Evolutionary conservation across 805 yeast genomes (phyloP).

Genomic region (Spathaspora passalidarum): DNA sequence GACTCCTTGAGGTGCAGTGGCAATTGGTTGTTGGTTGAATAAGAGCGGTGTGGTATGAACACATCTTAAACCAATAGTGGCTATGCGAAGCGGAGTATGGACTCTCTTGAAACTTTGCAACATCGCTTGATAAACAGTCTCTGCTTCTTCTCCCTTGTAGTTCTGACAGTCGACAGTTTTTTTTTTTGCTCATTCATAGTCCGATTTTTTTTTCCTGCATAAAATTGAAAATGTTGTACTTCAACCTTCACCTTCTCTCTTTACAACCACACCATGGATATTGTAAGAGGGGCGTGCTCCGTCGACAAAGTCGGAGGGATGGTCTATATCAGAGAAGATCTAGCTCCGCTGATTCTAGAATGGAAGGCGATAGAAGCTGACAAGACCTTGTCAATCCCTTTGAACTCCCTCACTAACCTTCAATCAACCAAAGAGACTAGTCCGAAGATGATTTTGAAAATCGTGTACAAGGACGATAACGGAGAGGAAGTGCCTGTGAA

Average conservation of each 20-base stretch:
- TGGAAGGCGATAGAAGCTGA: conserved; percentile 44
- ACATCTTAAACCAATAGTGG: not conserved
- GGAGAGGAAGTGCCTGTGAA: conserved; percentile 25
- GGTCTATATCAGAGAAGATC: conserved; percentile 39
- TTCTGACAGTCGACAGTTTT: not conserved
- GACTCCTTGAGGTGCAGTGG: conserved; percentile 3
- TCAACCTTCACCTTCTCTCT: not conserved
- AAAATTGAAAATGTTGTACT: not conserved
- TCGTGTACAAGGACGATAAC: conserved; percentile 42
- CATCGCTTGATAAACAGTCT: not conserved
- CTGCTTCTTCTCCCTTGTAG: not conserved
- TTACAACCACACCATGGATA: conserved; percentile 13
- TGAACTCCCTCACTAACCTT: conserved; percentile 38
- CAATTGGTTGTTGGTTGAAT: not conserved
- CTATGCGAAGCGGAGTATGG: not conserved
- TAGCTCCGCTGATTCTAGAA: conserved; percentile 38
- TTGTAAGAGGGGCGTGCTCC: conserved; percentile 42
- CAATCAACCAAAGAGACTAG: conserved; percentile 69
- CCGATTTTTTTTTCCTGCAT: not conserved
- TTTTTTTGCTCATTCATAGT: not conserved
- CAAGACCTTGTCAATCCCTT: conserved; percentile 30
- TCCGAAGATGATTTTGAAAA: conserved; percentile 63
- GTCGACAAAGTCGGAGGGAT: conserved; percentile 40
- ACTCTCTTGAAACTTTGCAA: not conserved
- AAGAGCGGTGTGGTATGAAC: not conserved